Evolutionary conservation across 345 rosid genomes (phyloP), one percentile per base, ranked within the genome.

Genomic region (Excoecaria agallocha): DNA sequence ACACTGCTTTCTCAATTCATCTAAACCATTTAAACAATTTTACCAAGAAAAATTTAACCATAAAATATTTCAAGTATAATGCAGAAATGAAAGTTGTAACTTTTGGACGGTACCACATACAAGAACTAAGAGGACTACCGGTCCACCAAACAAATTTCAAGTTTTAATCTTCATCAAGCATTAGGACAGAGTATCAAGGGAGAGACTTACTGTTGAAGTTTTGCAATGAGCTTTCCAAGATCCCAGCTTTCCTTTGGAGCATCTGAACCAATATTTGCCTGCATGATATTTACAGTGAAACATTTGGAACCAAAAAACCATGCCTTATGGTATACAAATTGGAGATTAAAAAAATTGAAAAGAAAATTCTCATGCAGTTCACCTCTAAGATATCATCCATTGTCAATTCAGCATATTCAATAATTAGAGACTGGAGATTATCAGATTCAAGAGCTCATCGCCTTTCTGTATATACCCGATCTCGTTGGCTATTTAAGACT

Each of bases 371-470:
- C 50, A 76, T 80, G 56, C 39, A 50, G 66, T 64, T 83, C 72
- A 92, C 98, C 97, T 94, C 93, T 69, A 92, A 84, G 78, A 94
- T 94, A 82, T 94, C 97, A 82, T 89, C 95, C 97, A 94, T 94
- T 58, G 98, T 94, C 80, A 94, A 73, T 79, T 94, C 98, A 72
- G 98, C 98, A 79, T 94, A 94, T 84, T 94, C 98, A 72, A 91
- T 85, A 74, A 94, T 85, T 68, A 94, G 90, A 76, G 97, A 79
- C 74, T 91, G 90, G 50, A 94, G 97, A 86, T 81, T 84, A 70
- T 87, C 90, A 1, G 98, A 94, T 77, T 87, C 83, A 73, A 94
- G 97, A 56, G 98, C 98, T 70, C 91, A 93, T 66, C 97, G 88
- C 85, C 98, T 90, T 87, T 94, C 98, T 39, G 97, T 79, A 76